phyloP scores from a whole-genome alignment of 768 basidiomycete genomes.

The Amyloporia xantha region DNA sequence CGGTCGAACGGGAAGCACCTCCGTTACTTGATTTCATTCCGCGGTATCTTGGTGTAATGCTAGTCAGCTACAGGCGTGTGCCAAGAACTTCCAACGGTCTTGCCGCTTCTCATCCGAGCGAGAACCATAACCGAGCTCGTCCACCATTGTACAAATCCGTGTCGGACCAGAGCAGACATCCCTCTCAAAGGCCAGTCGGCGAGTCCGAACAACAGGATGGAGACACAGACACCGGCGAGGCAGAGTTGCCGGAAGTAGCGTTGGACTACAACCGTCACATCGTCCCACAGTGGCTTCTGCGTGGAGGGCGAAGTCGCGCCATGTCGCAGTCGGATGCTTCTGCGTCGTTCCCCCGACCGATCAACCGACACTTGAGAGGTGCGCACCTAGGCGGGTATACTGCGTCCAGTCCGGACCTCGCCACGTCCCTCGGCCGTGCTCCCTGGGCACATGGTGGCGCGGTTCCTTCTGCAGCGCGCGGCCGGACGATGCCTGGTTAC shows the following conservation, averaged over 20 bases:
- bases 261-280: conserved; percentile 94
- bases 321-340: conserved; percentile 36
- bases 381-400: conserved; percentile 44
- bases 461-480: conserved; percentile 14
- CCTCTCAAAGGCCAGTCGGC: not conserved
- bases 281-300: conserved; percentile 87
- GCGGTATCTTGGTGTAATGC: conserved; percentile 97
- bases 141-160: conserved; percentile 23
- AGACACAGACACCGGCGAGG: conserved; percentile 49
- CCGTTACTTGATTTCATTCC: conserved; percentile 92
- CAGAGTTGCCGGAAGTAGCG: conserved; percentile 91
- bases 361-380: conserved; percentile 32
- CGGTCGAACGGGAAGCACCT: conserved; percentile 90
- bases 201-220: conserved; percentile 25
- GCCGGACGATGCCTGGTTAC: conserved; percentile 1
- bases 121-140: conserved; percentile 17
- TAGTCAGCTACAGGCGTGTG: conserved; percentile 90
- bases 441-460: conserved; percentile 30
- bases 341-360: conserved; percentile 18
- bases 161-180: conserved; percentile 17
- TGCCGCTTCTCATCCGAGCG: conserved; percentile 12
- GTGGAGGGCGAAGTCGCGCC: conserved; percentile 35
- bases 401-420: conserved; percentile 69
- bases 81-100: conserved; percentile 20
- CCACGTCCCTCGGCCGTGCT: conserved; percentile 16